Conservation (phyloP, 345 rosid genomes). For the Angophora floribunda region DNA sequence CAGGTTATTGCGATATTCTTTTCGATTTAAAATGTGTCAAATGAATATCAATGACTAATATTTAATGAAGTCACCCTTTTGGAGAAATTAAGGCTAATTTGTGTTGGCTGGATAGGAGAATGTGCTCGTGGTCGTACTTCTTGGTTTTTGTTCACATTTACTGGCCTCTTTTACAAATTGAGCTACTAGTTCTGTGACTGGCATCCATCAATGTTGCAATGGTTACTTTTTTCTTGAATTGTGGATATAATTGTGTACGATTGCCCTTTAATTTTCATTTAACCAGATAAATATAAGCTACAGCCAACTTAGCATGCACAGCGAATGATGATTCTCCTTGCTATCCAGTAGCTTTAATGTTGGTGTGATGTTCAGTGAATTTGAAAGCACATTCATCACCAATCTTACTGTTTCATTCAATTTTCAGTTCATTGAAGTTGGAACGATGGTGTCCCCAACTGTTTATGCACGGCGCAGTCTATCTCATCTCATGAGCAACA, state of each 20-base stretch:
- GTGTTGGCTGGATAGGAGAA: neutral
- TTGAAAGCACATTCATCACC: neutral
- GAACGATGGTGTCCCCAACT: conserved; percentile 89
- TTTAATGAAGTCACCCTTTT: neutral
- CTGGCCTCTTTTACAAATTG: neutral
- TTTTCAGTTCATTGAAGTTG: conserved; percentile 72
- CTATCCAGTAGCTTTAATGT: neutral
- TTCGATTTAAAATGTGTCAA: neutral
- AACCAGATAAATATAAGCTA: neutral
- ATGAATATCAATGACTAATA: neutral
- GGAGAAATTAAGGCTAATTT: neutral
- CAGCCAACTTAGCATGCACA: neutral
- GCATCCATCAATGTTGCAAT: neutral
- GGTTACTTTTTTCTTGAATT: neutral
- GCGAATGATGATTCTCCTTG: neutral
- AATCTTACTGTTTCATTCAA: neutral
- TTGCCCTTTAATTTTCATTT: neutral
- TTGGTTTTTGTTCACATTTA: neutral
- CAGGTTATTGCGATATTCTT: conserved; percentile 31
- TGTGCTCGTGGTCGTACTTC: neutral
- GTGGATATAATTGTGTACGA: neutral
- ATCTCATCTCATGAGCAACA: conserved; percentile 63
- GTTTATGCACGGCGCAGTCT: conserved; percentile 77
- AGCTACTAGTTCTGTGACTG: neutral
- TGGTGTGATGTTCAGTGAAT: neutral